Evolutionary conservation across 2,329 filamentous ascomycete species (phyloP), one percentile per base, ranked within the genome.

Genomic region (Phialemonium atrogriseum): DNA sequence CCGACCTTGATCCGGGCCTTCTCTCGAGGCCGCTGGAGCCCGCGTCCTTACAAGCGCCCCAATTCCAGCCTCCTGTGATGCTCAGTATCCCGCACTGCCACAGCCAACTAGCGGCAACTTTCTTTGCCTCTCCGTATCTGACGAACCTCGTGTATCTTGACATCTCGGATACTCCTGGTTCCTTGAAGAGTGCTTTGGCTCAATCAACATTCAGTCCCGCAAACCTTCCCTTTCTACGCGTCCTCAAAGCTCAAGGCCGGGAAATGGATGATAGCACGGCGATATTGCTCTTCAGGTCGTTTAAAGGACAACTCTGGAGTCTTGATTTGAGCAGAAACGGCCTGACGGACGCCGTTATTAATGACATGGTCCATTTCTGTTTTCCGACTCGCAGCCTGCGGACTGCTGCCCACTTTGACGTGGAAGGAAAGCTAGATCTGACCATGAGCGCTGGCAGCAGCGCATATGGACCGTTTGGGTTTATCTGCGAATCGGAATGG

Each of bases 271-370:
- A 70, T 35, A 33, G 34, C 2, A 49, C 54, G 3, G 50, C 58
- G 3, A 34, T 51, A 0, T 24, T 47, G 4, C 39, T 63, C 24
- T 43, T 69, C 45, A 40, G 46, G 36, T 39, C 47, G 5, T 60
- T 60, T 28, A 35, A 40, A 5, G 36, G 36, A 9, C 62, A 57
- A 17, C 48, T 78, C 9, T 78, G 73, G 73, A 74, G 73, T 41
- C 45, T 78, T 5, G 72, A 79, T 38, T 30, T 78, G 1, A 56
- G 60, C 22, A 32, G 60, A 5, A 80, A 79, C 40, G 59, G 56
- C 9, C 45, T 79, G 8, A 66, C 62, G 0, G 72, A 77, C 42
- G 42, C 22, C 3, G 42, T 54, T 4, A 43, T 74, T 9, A 45
- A 55, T 7, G 22, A 29, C 3, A 38, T 66, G 10, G 37, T 49